Base-by-base conservation (phyloP, 441 rosid genomes). In the Mallotus repandus region DNA sequence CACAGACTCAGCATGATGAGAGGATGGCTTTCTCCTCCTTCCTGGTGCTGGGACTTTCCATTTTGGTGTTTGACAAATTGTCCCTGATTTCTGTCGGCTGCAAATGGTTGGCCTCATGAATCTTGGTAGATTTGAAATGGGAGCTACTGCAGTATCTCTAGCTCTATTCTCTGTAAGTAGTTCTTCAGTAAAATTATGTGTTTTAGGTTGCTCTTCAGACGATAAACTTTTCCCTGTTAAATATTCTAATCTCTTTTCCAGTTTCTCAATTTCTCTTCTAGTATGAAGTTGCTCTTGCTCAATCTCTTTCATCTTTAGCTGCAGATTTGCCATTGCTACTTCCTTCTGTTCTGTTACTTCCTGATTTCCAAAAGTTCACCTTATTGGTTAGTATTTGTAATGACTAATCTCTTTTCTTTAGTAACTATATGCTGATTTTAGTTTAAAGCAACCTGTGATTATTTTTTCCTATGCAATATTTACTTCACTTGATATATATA, bases 51-150 rank as follows among this genome's bases (percentile, higher is more conserved):
- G 72, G 54, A 78, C 77, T 52, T 48, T 79, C 58, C 76, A 72
- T 63, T 69, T 79, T 61, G 70, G 76, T 68, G 68, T 66, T 75
- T 81, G 83, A 68, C 38, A 69, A 71, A 80, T 73, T 16, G 58
- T 66, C 54, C 84, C 94, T 5, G 88, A 81, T 83, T 85, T 77
- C 71, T 82, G 81, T 81, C 84, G 82, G 84, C 94, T 92, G 81
- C 86, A 84, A 69, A 84, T 72, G 19, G 96, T 92, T 72, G 93
- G 88, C 77, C 85, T 84, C 96, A 90, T 87, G 81, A 90, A 90
- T 76, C 93, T 81, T 32, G 94, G 92, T 63, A 88, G 35, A 29
- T 80, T 83, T 74, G 86, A 83, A 41, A 72, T 72, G 49, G 82
- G 50, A 76, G 73, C 80, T 52, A 75, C 74, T 86, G 76, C 77